Evolutionary conservation across 2,329 filamentous ascomycete species (phyloP).

Genomic region (Pseudocercospora macadamiae): DNA sequence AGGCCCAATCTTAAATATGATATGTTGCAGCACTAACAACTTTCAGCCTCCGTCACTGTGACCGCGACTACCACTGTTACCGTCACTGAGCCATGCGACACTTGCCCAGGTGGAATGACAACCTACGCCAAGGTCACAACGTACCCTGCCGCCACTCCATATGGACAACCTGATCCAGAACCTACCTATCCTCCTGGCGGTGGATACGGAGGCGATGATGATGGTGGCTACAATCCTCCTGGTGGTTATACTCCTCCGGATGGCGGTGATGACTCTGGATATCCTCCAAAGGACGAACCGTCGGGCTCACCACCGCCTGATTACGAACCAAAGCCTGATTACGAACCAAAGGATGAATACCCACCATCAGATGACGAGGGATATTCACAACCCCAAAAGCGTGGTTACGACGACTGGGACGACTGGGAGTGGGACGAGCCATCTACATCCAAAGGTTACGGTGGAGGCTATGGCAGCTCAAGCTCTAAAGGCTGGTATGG

Average conservation of each 20-base stretch:
- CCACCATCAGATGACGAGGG: not conserved
- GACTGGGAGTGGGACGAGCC: not conserved
- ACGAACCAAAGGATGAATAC: no score
- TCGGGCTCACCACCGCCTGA: no score
- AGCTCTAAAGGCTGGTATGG: no score
- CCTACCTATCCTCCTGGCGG: no score
- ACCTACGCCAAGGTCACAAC: conserved; percentile 10
- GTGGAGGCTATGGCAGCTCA: not conserved
- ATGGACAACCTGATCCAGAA: not conserved
- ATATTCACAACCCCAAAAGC: not conserved
- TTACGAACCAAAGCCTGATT: no score
- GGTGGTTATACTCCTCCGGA: not conserved
- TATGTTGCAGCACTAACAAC: not conserved
- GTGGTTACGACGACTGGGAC: not conserved
- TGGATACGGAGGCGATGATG: no score
- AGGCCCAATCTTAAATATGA: not conserved
- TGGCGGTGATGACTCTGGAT: not conserved
- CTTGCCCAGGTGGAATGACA: conserved; percentile 7
- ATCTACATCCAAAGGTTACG: not conserved
- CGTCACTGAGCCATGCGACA: conserved; percentile 6
- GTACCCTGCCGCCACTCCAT: conserved; percentile 1
- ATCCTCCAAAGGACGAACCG: no score
- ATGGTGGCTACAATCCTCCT: no score
- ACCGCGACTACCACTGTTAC: not conserved
- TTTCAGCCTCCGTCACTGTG: not conserved